phyloP scores from a whole-genome alignment of 2,329 filamentous ascomycete species.

The Huntiella abstrusa region DNA sequence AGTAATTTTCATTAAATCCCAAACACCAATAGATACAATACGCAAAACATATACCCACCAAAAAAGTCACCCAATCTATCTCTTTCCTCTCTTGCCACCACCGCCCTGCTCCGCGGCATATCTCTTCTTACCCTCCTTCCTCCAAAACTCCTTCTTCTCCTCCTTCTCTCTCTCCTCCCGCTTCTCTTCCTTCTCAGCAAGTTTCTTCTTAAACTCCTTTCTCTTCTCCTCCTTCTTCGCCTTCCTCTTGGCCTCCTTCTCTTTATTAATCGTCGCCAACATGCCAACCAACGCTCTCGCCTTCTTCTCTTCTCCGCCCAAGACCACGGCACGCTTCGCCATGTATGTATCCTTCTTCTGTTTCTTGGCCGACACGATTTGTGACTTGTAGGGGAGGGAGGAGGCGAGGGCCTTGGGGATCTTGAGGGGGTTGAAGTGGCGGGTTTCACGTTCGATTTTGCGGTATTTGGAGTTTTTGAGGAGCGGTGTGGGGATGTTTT shows the following conservation, averaged over 20 bases:
- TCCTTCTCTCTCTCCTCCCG: conserved; percentile 71
- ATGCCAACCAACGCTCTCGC: conserved; percentile 83
- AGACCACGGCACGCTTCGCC: conserved; percentile 85
- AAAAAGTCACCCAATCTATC: not conserved
- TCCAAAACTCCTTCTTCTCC: conserved; percentile 86
- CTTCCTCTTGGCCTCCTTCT: conserved; percentile 67
- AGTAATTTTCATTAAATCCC: not conserved
- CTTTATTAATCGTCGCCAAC: conserved; percentile 74
- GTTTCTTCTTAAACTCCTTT: conserved; percentile 61
- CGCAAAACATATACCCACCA: not conserved
- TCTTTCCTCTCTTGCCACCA: conserved; percentile 18
- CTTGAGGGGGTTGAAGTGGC: conserved; percentile 61
- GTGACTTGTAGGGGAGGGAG: conserved; percentile 77
- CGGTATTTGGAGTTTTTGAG: conserved; percentile 76
- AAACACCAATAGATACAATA: not conserved
- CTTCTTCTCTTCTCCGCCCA: conserved; percentile 72
- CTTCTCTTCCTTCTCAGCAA: conserved; percentile 69
- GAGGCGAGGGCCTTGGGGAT: conserved; percentile 68
- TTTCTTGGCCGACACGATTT: conserved; percentile 65
- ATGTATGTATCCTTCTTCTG: conserved; percentile 72
- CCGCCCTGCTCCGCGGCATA: conserved; percentile 24
- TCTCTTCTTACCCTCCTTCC: conserved; percentile 62
- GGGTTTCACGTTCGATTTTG: conserved; percentile 40
- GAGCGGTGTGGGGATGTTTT: conserved; percentile 57
- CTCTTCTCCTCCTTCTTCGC: conserved; percentile 79